phyloP scores from a whole-genome alignment of 805 yeast genomes.

The Scheffersomyces coipomensis region DNA sequence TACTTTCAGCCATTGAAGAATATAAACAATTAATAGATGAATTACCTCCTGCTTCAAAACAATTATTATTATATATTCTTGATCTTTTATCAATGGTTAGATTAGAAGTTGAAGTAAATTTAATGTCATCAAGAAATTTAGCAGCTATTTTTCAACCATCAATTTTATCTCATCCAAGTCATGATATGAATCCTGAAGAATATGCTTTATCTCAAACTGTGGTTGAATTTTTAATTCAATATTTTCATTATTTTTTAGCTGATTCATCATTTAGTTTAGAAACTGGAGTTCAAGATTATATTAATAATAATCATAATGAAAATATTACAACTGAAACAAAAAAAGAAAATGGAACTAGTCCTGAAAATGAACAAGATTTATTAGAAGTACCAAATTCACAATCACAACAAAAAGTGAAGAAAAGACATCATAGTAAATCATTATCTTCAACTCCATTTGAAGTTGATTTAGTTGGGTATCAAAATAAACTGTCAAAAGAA shows the following conservation, averaged over 20 bases:
- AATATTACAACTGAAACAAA: neutral
- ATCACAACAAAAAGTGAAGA: slow-evolving; percentile 3
- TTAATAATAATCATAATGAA: slow-evolving; percentile 3
- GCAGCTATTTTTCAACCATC: slow-evolving; percentile 98
- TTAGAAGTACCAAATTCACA: neutral
- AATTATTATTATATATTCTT: slow-evolving; percentile 78
- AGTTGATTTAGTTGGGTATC: slow-evolving; percentile 38
- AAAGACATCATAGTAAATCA: slow-evolving; percentile 34
- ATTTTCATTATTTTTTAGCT: slow-evolving; percentile 78
- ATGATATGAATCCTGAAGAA: slow-evolving; percentile 90
- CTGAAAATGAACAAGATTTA: slow-evolving; percentile 1
- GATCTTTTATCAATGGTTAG: slow-evolving; percentile 87
- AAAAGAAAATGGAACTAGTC: neutral
- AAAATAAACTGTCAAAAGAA: slow-evolving; percentile 33
- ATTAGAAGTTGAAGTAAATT: slow-evolving; percentile 68
- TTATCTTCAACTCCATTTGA: slow-evolving; percentile 28
- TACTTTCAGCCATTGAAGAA: slow-evolving; percentile 65
- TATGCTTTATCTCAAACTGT: slow-evolving; percentile 84
- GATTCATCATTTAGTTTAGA: slow-evolving; percentile 16
- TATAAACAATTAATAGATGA: slow-evolving; percentile 67
- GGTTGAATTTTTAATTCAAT: slow-evolving; percentile 84
- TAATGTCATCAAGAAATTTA: slow-evolving; percentile 89
- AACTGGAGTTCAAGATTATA: neutral
- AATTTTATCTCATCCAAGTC: slow-evolving; percentile 87
- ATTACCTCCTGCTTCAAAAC: slow-evolving; percentile 77